A percentile compares a stretch with the other conserved stretches of the same genome.
Evolutionary conservation across 176 grass and related monocot genomes (phyloP).

Genomic region (Oryza australiensis): DNA sequence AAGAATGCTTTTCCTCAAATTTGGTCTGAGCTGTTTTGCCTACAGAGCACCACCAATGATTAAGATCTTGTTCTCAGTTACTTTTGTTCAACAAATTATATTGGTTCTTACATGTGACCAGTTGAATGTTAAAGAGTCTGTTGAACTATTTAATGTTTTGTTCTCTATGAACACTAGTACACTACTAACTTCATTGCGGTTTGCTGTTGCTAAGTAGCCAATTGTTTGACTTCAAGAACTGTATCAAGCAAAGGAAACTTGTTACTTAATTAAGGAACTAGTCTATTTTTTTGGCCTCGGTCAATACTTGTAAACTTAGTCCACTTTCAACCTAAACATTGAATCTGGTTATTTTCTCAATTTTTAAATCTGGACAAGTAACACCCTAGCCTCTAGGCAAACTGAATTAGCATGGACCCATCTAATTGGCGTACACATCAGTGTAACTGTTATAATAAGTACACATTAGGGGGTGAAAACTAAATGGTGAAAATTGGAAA

Average conservation of each 20-base stretch:
- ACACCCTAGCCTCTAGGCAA: not conserved
- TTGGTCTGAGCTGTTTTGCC: not conserved
- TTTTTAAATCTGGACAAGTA: not conserved
- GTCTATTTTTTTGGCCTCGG: not conserved
- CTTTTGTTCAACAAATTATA: constrained; percentile 8
- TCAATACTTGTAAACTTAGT: too few species aligned
- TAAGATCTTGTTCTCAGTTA: constrained; percentile 22
- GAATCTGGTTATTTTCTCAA: not conserved
- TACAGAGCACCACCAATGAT: not conserved
- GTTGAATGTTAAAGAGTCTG: not conserved
- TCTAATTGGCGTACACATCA: not conserved
- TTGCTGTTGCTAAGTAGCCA: constrained; percentile 19
- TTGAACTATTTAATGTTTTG: not conserved
- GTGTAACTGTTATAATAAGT: not conserved
- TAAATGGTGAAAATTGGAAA: not conserved
- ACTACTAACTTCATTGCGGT: not conserved
- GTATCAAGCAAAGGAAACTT: not conserved
- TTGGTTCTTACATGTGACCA: constrained; percentile 3
- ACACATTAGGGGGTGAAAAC: not conserved
- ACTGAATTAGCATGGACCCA: not conserved
- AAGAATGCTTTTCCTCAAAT: constrained; percentile 22
- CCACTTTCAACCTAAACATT: not conserved
- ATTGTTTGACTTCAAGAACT: constrained; percentile 8
- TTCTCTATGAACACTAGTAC: constrained; percentile 8
- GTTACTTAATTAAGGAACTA: not conserved